Evolutionary conservation across 2,329 filamentous ascomycete species (phyloP), one percentile per base, ranked within the genome.

Genomic region (Beauveria sp.): DNA sequence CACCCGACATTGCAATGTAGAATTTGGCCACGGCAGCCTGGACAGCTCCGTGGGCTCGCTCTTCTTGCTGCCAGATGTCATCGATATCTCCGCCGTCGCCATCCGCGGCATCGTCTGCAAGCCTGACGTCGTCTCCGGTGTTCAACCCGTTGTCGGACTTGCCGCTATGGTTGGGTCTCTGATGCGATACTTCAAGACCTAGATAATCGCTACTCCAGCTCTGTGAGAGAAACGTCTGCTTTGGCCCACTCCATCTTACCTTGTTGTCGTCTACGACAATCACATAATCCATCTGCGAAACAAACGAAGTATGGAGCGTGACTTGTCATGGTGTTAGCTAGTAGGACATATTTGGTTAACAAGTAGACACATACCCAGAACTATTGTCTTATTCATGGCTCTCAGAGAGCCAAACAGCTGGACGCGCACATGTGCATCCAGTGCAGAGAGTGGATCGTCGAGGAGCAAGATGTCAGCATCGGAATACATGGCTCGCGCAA

Each of bases 381-480:
- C 40, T 7, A 57, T 26, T 1, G 59, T 61, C 40, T 57, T 61
- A 26, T 2, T 7, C 18, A 9, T 40, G 14, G 10, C 56, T 43
- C 6, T 4, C 28, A 30, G 9, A 3, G 59, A 7, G 9, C 18
- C 48, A 30, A 61, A 61, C 10, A 61, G 24, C 6, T 61, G 34
- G 18, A 12, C 34, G 16, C 59, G 52, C 7, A 61, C 59, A 50
- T 61, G 59, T 7, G 59, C 59, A 46, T 61, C 53, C 10, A 61
- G 26, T 2, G 59, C 59, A n/a, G 59, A 61, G 0, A 61, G 52
- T 9, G 53, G 59, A 28, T 61, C 46, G 16, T 61, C 59, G n/a
- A 61, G 53, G 1, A 61, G 44, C 59, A 61, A 41, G n/a, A 61
- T 56, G 3, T 52, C 40, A 12, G 59, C 59, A 8, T 61, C 59